Conservation (phyloP, 2,329 filamentous ascomycete genomes). For the Aspergillus tamarii region DNA sequence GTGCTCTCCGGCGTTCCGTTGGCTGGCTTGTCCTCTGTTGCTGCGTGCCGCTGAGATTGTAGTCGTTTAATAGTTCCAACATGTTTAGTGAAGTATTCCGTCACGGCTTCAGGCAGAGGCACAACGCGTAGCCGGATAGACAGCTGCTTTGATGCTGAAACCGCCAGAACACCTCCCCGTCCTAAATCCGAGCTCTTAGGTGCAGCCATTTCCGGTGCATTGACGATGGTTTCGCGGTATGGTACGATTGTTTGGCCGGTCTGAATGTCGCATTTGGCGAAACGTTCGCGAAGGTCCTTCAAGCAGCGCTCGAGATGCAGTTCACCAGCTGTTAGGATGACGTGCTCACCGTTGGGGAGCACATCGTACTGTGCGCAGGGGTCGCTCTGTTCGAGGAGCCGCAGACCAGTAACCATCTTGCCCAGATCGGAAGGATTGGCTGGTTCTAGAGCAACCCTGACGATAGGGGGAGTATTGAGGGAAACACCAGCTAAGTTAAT, state of each 20-base stretch:
- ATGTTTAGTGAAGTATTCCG: conserved; percentile 83
- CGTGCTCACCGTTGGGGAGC: conserved; percentile 89
- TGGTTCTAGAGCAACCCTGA: conserved; percentile 93
- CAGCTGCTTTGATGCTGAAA: conserved; percentile 84
- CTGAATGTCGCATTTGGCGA: conserved; percentile 92
- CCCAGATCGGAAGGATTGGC: conserved; percentile 86
- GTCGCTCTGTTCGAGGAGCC: conserved; percentile 88
- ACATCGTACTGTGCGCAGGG: conserved; percentile 96
- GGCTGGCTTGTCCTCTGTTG: conserved; percentile 44
- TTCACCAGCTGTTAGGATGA: conserved; percentile 90
- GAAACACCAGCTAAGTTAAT: conserved; percentile 88
- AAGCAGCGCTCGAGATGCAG: conserved; percentile 91
- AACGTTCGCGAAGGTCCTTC: conserved; percentile 89
- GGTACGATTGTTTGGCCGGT: conserved; percentile 93
- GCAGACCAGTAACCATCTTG: conserved; percentile 90
- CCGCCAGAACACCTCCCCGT: conserved; percentile 74
- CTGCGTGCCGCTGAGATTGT: conserved; percentile 69
- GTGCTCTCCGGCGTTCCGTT: conserved; percentile 44
- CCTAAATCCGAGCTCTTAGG: conserved; percentile 84
- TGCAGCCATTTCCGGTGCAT: conserved; percentile 87
- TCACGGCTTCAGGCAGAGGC: conserved; percentile 76
- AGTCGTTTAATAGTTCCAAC: conserved; percentile 75
- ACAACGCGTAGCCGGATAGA: conserved; percentile 75
- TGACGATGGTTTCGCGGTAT: conserved; percentile 89
- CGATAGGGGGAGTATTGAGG: conserved; percentile 83